Percentiles rank a stretch among this genome's conserved stretches.
Evolutionary conservation across 2,329 filamentous ascomycete genomes (phyloP).

Genomic region (Talaromyces sp.): DNA sequence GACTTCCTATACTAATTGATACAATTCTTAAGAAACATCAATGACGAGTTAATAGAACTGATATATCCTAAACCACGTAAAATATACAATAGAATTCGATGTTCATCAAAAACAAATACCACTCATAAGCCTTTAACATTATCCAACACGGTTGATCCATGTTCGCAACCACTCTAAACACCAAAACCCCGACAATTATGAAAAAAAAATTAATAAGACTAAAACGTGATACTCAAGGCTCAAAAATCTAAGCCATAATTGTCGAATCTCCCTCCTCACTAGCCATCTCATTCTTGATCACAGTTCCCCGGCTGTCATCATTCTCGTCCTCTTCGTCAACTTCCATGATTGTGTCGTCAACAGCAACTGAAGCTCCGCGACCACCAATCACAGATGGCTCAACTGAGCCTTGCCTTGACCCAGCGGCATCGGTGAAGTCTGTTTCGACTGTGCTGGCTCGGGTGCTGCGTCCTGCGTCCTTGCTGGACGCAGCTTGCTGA

Average conservation of each 20-base stretch:
- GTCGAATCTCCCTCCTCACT: slow-evolving; percentile 8
- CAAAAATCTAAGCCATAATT: background rate
- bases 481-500: slow-evolving; percentile 30
- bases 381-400: background rate
- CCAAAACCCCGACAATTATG: background rate
- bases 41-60: background rate
- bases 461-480: slow-evolving; percentile 24
- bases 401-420: slow-evolving; percentile 9
- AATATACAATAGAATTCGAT: background rate
- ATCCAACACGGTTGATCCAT: background rate
- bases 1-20: too few relatives aligned
- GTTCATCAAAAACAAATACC: background rate
- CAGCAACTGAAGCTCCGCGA: slow-evolving; percentile 6
- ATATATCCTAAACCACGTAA: background rate
- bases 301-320: slow-evolving; percentile 10
- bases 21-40: too few relatives aligned
- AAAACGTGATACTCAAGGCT: background rate
- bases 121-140: background rate
- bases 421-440: slow-evolving; percentile 1
- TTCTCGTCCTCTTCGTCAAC: slow-evolving; percentile 12
- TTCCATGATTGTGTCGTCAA: slow-evolving; percentile 13
- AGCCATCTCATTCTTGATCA: slow-evolving; percentile 13
- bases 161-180: background rate
- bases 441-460: slow-evolving; percentile 15
- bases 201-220: background rate